Base-by-base conservation (phyloP, 179 eudicot species). In the Heliamphora pulchella region DNA sequence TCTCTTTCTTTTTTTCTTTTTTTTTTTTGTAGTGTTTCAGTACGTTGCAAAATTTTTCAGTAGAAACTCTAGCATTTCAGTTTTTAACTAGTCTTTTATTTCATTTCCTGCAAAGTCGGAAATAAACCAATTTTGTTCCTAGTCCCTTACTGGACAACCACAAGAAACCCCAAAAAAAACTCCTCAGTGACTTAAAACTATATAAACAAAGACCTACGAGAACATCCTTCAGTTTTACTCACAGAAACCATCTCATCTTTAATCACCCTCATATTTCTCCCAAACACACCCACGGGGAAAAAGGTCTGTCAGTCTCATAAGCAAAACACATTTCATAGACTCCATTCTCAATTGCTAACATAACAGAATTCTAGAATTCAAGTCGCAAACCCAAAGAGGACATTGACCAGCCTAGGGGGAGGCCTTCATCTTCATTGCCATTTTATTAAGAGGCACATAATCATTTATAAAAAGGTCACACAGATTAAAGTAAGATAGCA, bases 251-350 rank as follows among this genome's bases (percentile, higher is more conserved):
- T 69, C 54, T 3, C 53, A 46, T 17, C 8, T 20, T 22, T 58
- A 71, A 71, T 31, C 39, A 71, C 14, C 75, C 22, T 3, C 75
- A 50, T 50, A 20, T 8, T 71, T 41, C 58, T 71, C 59, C 75
- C 58, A 50, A 71, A 70, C 8, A 11, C 58, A 50, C 74, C 74
- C 44, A 46, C 0, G 31, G 47, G 17, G 44, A 46, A 2, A 46
- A 69, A 20, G 15, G 18, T 31, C 31, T 31, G 41, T 15, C 74
- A 46, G 54, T 14, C n/a, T 70, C 54, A 2, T 8, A 44, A 48
- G 18, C 22, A 17, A 68, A 68, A 44, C 13, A 70, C 48, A 6
- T 8, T 17, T 46, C 54, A 46, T 69, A 8, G 55, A 7, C 54
- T 8, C 59, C 58, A 17, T 47, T 18, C 8, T 9, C 31, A n/a